phyloP scores from a whole-genome alignment of 139 green algal genomes.

The Coelastrella sp. region DNA sequence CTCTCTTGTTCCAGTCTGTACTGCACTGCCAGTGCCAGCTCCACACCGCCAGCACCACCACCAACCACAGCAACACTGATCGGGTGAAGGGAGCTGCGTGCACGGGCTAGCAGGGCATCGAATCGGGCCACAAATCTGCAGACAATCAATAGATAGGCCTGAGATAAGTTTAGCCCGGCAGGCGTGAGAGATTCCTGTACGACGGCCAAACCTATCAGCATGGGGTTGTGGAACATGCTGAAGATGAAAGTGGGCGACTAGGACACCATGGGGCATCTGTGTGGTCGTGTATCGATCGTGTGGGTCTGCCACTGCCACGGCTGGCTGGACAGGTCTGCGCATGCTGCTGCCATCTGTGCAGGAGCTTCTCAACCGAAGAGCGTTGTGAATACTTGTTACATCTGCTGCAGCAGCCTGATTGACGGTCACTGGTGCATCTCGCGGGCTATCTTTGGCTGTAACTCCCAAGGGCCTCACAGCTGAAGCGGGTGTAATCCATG shows the following conservation, averaged over 20 bases:
- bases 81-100: not conserved
- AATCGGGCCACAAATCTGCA: slow-evolving; percentile 73
- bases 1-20: slow-evolving; percentile 73
- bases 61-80: slow-evolving; percentile 89
- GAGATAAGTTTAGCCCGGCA: not conserved
- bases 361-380: not conserved
- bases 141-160: not conserved
- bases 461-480: too few relatives aligned
- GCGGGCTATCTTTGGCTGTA: too few relatives aligned
- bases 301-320: too few relatives aligned
- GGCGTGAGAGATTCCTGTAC: too few relatives aligned
- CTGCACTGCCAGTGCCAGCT: slow-evolving; percentile 89
- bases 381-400: too few relatives aligned
- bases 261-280: too few relatives aligned
- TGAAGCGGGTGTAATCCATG: too few relatives aligned
- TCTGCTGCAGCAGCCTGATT: too few relatives aligned
- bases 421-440: too few relatives aligned
- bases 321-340: not conserved
- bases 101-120: slow-evolving; percentile 56
- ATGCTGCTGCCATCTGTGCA: not conserved
- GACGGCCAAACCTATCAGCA: too few relatives aligned
- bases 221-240: not conserved
- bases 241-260: too few relatives aligned
- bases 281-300: too few relatives aligned
- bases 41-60: slow-evolving; percentile 91